Percentiles rank a stretch among this genome's conserved stretches.
phyloP scores from a whole-genome alignment of 495 filamentous ascomycete genomes.

The Parmelia sp. region DNA sequence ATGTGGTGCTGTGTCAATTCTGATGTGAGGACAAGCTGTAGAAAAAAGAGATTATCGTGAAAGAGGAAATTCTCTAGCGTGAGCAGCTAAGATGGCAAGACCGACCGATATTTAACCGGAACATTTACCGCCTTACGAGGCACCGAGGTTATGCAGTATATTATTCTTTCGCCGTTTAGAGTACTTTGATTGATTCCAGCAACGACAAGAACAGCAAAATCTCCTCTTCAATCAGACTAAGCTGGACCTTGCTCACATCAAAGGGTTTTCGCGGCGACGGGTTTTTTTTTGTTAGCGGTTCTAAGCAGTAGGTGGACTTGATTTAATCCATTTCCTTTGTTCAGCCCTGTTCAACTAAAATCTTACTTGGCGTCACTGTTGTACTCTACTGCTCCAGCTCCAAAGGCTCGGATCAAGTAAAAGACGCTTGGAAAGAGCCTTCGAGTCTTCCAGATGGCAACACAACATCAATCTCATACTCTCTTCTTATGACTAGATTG shows the following conservation, averaged over 20 bases:
- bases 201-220: not conserved
- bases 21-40: not conserved
- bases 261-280: no score
- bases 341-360: not conserved
- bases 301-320: no score
- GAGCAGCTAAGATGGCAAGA: slow-evolving; percentile 9
- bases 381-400: no score
- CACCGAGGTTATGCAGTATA: no score
- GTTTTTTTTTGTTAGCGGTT: no score
- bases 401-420: no score
- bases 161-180: not conserved
- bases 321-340: no score
- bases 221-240: not conserved
- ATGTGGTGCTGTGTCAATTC: not conserved
- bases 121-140: no score
- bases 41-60: slow-evolving; percentile 18
- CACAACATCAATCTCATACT: not conserved
- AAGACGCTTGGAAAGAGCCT: no score
- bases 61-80: slow-evolving; percentile 16
- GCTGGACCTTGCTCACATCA: no score
- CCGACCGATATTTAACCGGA: slow-evolving; percentile 9
- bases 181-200: not conserved
- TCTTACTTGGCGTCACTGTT: no score
- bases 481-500: not conserved
- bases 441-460: no score